Evolutionary conservation across 192 early-diverging fungal genomes (phyloP), one percentile per base, ranked within the genome.

Genomic region (Coemansia brasiliensis): DNA sequence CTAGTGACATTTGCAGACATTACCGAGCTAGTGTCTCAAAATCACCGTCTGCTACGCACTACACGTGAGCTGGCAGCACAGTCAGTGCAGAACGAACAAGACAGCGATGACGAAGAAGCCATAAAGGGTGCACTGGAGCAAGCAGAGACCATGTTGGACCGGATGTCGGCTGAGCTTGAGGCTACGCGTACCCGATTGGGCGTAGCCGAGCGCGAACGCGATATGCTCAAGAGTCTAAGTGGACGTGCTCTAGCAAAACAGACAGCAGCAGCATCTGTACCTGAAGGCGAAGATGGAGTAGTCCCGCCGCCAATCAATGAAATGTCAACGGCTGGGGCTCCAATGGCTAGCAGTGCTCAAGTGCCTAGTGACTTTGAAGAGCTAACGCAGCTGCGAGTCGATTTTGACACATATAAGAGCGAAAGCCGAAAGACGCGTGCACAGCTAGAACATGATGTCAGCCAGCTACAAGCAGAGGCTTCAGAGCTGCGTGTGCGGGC

Each of bases 351-450:
- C 49, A 29, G 50, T 12, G 50, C 9, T 12, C 27, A 18, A 9
- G 17, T 20, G 6, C 27, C n/a, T 6, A 43, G 24, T 16, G 18
- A 45, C 42, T 8, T 9, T 17, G 65, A 55, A n/a, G 57, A 59
- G 1, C 49, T 86, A 18, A 65, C 75, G 32, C 61, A 65, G 9
- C 78, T 86, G 12, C 85, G 88, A 69, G 57, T 64, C 40, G 82
- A 86, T 24, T 89, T 84, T 69, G 86, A 91, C 52, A 62, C 67
- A 7, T 91, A 87, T 67, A 75, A 83, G 42, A 80, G 69, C 43
- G 88, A 92, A 64, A 80, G 80, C 8, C 82, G 79, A 15, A 72
- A 69, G 11, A 87, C 87, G 52, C 83, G 72, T 24, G 62, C 69
- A 38, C 66, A 74, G 44, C 70, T 89, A 10, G 86, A 87, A 61